Evolutionary conservation across 805 yeast genomes (phyloP).

Genomic region (Wickerhamomyces canadensis): DNA sequence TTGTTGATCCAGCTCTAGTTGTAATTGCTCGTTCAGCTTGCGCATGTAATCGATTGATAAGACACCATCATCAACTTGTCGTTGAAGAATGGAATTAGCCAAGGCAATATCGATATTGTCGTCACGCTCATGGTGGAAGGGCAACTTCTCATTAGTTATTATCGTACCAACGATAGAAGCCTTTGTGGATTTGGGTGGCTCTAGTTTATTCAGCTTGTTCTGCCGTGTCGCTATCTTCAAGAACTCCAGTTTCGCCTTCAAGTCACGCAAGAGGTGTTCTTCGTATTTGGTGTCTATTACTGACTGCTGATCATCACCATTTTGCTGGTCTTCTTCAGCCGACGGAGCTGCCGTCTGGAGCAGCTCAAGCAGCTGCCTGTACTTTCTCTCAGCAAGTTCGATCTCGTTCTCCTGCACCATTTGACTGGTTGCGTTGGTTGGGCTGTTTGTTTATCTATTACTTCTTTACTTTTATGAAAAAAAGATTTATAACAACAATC

Average conservation of each 20-base stretch:
- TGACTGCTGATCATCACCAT: slow-evolving; percentile 6
- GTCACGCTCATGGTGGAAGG: slow-evolving; percentile 18
- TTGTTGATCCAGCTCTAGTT: slow-evolving; percentile 4
- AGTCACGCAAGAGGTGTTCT: neutral
- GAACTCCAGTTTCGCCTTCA: neutral
- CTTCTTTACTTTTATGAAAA: no score
- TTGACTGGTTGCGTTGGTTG: neutral
- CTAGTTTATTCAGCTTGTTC: neutral
- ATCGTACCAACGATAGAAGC: slow-evolving; percentile 4
- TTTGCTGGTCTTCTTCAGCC: neutral
- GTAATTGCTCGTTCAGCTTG: neutral
- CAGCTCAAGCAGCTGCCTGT: neutral
- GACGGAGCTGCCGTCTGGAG: slow-evolving; percentile 1
- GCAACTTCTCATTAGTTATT: slow-evolving; percentile 13
- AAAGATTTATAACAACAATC: no score
- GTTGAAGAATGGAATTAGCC: slow-evolving; percentile 11
- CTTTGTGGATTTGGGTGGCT: neutral
- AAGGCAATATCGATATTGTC: slow-evolving; percentile 19
- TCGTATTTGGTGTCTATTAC: slow-evolving; percentile 5
- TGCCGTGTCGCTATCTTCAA: neutral
- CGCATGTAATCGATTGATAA: neutral
- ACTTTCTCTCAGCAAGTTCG: neutral
- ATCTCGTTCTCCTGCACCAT: neutral
- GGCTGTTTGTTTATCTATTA: neutral
- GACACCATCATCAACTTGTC: slow-evolving; percentile 11